These are phyloP conservation scores for Xylaria sp. DNA, from an alignment of 495 filamentous ascomycete genomes.

Conservation along the genomic window DNA sequence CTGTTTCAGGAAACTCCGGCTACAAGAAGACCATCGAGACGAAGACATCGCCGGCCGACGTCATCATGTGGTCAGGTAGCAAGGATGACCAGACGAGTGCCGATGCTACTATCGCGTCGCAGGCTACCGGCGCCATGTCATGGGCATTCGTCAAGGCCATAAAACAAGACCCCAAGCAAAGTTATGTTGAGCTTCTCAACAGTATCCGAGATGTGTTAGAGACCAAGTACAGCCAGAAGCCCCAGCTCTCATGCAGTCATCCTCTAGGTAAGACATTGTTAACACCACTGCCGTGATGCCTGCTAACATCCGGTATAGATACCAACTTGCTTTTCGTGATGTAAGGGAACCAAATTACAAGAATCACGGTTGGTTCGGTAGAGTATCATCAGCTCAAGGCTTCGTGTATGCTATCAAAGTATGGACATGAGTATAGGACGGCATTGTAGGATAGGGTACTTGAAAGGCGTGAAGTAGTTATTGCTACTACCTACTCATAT, in stretches of 20 bases:
- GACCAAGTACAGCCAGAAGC: conserved; percentile 91
- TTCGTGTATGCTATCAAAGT: not conserved
- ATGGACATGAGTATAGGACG: not conserved
- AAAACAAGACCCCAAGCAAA: conserved; percentile 93
- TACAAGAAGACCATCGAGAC: conserved; percentile 83
- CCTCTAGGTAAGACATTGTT: conserved; percentile 74
- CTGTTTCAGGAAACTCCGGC: conserved; percentile 81
- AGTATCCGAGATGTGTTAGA: conserved; percentile 89
- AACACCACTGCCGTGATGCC: conserved; percentile 24
- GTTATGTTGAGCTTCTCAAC: conserved; percentile 92
- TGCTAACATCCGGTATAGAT: conserved; percentile 42
- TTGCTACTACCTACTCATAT: not conserved
- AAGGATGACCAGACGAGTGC: conserved; percentile 92
- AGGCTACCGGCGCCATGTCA: conserved; percentile 97
- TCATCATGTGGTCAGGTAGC: conserved; percentile 97
- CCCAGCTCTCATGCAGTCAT: conserved; percentile 95
- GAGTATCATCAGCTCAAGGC: not conserved
- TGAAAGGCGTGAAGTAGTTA: not conserved
- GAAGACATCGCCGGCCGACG: conserved; percentile 95
- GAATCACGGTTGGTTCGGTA: not conserved
- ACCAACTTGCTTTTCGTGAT: conserved; percentile 56
- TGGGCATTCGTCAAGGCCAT: conserved; percentile 91
- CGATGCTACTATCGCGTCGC: conserved; percentile 69
- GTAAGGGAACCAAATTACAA: conserved; percentile 34
- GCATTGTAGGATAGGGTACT: not conserved